phyloP scores from a whole-genome alignment of 306 rosid genomes.

The Macrotyloma uniflorum region DNA sequence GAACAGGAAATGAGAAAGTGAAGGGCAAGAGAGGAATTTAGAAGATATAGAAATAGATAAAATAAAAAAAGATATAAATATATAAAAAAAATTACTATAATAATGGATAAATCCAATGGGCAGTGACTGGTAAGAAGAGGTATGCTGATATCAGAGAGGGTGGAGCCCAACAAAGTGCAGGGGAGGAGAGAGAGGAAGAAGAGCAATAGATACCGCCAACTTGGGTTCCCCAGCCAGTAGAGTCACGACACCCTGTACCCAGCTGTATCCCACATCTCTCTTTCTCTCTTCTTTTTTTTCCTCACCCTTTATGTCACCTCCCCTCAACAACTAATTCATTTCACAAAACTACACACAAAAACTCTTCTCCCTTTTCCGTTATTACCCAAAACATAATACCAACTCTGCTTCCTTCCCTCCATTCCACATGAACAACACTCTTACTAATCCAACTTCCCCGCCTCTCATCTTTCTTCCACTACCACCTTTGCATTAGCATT shows the following conservation, averaged over 20 bases:
- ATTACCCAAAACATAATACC: not conserved
- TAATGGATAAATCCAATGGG: slow-evolving; percentile 21
- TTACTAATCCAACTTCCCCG: not conserved
- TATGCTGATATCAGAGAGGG: slow-evolving; percentile 14
- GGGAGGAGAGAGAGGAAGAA: not conserved
- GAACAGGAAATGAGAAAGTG: not conserved
- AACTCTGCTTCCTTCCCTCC: not conserved
- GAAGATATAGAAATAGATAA: not conserved
- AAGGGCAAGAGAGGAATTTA: not conserved
- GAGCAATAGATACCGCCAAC: slow-evolving; percentile 34
- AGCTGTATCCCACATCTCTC: slow-evolving; percentile 78
- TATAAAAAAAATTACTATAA: not conserved
- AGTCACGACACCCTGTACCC: slow-evolving; percentile 65
- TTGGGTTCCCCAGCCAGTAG: slow-evolving; percentile 52
- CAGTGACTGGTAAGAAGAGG: not conserved
- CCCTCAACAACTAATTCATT: slow-evolving; percentile 19
- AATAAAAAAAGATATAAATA: not conserved
- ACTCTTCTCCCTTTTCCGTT: not conserved
- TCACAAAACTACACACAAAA: not conserved
- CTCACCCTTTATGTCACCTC: not conserved
- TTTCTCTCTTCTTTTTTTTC: not conserved
- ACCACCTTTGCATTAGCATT: not conserved
- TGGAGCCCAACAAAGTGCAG: slow-evolving; percentile 44
- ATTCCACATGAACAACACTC: not conserved
- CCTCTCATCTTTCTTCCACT: not conserved